These are phyloP conservation scores for Bathelium albidoporum DNA, from an alignment of 495 filamentous ascomycete genomes.

Conservation along the genomic window DNA sequence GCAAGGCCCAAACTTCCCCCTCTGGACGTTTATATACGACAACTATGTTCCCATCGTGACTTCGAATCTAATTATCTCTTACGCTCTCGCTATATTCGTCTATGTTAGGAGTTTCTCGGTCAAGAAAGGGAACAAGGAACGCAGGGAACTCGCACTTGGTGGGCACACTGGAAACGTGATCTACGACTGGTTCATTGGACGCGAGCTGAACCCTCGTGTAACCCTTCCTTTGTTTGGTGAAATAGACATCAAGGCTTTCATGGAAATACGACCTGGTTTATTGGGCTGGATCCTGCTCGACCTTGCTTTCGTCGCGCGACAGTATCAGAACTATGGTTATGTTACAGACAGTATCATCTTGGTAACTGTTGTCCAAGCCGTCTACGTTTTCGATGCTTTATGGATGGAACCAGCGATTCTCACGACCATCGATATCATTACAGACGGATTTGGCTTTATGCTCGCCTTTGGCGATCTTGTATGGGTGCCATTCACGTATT, in stretches of 20 bases:
- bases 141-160: conserved; percentile 70
- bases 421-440: conserved; percentile 92
- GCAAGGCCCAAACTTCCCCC: conserved; percentile 68
- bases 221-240: conserved; percentile 66
- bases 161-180: conserved; percentile 75
- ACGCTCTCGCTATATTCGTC: conserved; percentile 56
- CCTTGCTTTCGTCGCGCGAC: conserved; percentile 73
- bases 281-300: conserved; percentile 84
- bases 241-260: conserved; percentile 84
- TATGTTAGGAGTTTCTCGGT: conserved; percentile 76
- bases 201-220: conserved; percentile 89
- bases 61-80: conserved; percentile 66
- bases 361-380: conserved; percentile 62
- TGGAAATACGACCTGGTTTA: conserved; percentile 84
- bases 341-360: conserved; percentile 83
- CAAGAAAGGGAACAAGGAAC: conserved; percentile 54
- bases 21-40: conserved; percentile 90
- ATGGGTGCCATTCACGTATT: conserved; percentile 91
- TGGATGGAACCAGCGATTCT: conserved; percentile 87
- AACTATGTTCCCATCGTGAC: conserved; percentile 82
- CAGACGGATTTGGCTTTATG: conserved; percentile 95
- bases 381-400: conserved; percentile 80
- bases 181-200: conserved; percentile 96
- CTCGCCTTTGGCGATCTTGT: conserved; percentile 87
- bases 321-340: conserved; percentile 73